phyloP scores from a whole-genome alignment of 805 yeast genomes.

The Candida piceae region DNA sequence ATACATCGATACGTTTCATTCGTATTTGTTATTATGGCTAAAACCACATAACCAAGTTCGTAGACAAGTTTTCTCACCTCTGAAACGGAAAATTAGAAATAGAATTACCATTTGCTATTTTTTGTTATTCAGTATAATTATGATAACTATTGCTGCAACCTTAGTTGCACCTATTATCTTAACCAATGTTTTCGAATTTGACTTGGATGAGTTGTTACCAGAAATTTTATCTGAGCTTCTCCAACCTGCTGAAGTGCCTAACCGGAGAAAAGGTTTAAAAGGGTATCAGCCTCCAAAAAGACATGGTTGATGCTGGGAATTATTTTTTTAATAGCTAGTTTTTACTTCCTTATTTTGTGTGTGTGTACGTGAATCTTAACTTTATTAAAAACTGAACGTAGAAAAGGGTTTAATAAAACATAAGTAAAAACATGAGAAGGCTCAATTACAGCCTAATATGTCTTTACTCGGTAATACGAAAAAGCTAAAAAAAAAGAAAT shows the following conservation, averaged over 20 bases:
- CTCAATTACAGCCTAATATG: too few species aligned
- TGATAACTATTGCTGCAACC: slow-evolving; percentile 28
- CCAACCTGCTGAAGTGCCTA: slow-evolving; percentile 38
- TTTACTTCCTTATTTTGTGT: too few species aligned
- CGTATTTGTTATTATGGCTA: slow-evolving; percentile 64
- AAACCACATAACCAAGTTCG: slow-evolving; percentile 41
- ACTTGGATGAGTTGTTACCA: slow-evolving; percentile 39
- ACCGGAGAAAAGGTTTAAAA: slow-evolving; percentile 33
- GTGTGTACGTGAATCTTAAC: too few species aligned
- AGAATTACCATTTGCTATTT: slow-evolving; percentile 30
- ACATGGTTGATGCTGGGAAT: too few species aligned
- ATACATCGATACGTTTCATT: slow-evolving; percentile 60
- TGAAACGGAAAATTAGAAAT: slow-evolving; percentile 36
- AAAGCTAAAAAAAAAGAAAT: too few species aligned
- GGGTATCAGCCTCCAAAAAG: slow-evolving; percentile 24
- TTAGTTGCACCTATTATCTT: slow-evolving; percentile 38
- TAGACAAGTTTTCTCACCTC: slow-evolving; percentile 38
- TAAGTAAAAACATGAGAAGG: too few species aligned
- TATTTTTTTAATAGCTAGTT: too few species aligned
- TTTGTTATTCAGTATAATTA: slow-evolving; percentile 31
- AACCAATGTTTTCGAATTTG: slow-evolving; percentile 31
- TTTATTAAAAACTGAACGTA: too few species aligned
- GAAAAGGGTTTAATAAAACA: too few species aligned
- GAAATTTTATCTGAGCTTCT: slow-evolving; percentile 29
- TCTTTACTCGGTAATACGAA: too few species aligned